phyloP scores from a whole-genome alignment of 163 green algal species.

The Scenedesmus sp. region DNA sequence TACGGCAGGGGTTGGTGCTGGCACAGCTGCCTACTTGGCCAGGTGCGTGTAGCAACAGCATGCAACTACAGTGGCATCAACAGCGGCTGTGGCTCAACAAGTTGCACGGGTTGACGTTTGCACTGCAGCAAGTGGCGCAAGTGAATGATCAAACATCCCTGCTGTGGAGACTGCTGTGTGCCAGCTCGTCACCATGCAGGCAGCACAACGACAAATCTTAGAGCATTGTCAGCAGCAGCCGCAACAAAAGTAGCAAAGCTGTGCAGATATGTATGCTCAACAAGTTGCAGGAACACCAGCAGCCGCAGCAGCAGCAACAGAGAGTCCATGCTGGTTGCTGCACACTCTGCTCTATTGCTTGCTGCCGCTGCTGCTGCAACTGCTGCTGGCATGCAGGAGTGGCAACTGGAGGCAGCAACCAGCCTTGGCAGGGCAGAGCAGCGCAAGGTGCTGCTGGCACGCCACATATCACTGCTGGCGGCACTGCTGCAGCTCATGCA shows the following conservation, averaged over 20 bases:
- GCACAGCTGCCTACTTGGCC: conserved; percentile 39
- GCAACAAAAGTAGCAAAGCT: not conserved
- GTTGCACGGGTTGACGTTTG: not conserved
- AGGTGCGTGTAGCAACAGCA: not conserved
- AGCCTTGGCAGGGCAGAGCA: conserved; percentile 42
- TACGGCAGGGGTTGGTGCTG: conserved; percentile 40
- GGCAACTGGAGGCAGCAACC: conserved; percentile 16
- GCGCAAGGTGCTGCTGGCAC: conserved; percentile 47
- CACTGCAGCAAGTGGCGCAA: not conserved
- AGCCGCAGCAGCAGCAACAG: too few relatives aligned
- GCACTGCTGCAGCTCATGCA: conserved; percentile 39
- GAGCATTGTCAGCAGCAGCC: not conserved
- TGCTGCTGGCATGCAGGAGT: conserved; percentile 30
- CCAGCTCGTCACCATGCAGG: not conserved
- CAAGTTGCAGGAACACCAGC: not conserved
- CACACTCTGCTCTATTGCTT: not conserved
- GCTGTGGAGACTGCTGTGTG: too few relatives aligned
- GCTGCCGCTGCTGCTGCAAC: not conserved
- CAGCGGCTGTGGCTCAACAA: not conserved
- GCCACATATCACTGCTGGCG: conserved; percentile 46
- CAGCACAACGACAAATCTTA: not conserved
- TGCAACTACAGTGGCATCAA: not conserved
- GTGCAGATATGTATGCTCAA: not conserved
- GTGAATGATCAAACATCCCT: not conserved
- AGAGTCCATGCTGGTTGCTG: too few relatives aligned